Evolutionary conservation across 179 eudicot species (phyloP).

Genomic region (Silene coronaria): DNA sequence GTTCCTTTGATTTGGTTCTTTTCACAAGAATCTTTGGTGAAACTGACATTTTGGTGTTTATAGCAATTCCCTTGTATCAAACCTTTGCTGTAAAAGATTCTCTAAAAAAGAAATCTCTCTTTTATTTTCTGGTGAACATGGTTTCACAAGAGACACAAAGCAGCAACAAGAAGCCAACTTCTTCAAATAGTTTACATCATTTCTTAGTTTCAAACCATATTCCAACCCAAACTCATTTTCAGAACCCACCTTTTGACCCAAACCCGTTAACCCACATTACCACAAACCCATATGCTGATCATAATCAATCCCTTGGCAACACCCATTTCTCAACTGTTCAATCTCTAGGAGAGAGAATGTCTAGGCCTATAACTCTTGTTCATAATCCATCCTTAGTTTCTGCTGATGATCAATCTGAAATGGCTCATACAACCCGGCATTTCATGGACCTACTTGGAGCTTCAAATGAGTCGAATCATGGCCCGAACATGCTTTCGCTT

Average conservation of each 20-base stretch:
- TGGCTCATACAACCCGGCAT: conserved; percentile 43
- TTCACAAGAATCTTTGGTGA: conserved; percentile 43
- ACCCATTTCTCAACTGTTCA: conserved; percentile 34
- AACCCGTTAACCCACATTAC: conserved; percentile 20
- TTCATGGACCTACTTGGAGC: conserved; percentile 66
- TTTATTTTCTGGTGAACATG: conserved; percentile 34
- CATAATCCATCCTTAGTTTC: conserved; percentile 24
- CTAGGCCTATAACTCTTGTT: conserved; percentile 42
- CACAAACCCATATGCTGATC: background rate
- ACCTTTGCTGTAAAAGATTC: conserved; percentile 15
- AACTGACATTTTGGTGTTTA: conserved; percentile 41
- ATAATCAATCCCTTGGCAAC: conserved; percentile 26
- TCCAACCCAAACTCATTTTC: conserved; percentile 41
- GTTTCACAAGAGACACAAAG: conserved; percentile 57
- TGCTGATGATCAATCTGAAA: conserved; percentile 32
- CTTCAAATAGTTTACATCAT: conserved; percentile 56
- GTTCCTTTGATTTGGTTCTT: conserved; percentile 38
- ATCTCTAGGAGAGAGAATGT: conserved; percentile 51
- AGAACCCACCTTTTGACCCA: conserved; percentile 44
- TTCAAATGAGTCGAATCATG: conserved; percentile 35
- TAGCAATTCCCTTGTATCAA: conserved; percentile 26
- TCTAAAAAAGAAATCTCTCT: conserved; percentile 7
- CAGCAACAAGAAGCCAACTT: conserved; percentile 28
- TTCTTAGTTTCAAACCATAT: conserved; percentile 46
- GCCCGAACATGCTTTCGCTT: conserved; percentile 50